These are phyloP conservation scores for Candida hispaniensis DNA, from an alignment of 805 yeast genomes.

Conservation along the genomic window DNA sequence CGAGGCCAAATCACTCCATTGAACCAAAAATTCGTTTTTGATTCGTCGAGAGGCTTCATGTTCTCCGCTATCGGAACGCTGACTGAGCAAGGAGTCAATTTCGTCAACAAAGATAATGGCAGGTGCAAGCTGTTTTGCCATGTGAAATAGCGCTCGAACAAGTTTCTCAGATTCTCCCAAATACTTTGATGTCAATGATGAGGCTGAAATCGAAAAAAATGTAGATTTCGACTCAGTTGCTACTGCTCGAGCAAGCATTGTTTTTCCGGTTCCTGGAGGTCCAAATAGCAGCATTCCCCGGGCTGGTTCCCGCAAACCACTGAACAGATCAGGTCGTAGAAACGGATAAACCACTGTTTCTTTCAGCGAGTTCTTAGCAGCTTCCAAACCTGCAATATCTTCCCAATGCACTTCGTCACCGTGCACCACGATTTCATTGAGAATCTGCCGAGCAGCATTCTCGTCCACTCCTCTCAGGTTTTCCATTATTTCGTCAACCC, in stretches of 20 bases:
- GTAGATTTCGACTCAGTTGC: conserved; percentile 92
- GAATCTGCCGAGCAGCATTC: conserved; percentile 66
- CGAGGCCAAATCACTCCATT: conserved; percentile 85
- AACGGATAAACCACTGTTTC: conserved; percentile 96
- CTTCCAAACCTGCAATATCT: conserved; percentile 84
- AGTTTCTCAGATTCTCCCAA: conserved; percentile 91
- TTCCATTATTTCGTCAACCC: conserved; percentile 28
- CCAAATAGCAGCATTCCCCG: conserved; percentile 95
- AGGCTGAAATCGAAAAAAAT: conserved; percentile 83
- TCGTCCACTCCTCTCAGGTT: conserved; percentile 59
- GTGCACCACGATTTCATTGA: conserved; percentile 76
- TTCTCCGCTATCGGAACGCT: conserved; percentile 66
- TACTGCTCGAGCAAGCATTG: conserved; percentile 94
- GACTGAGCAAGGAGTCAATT: conserved; percentile 79
- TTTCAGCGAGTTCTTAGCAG: conserved; percentile 79
- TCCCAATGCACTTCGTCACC: conserved; percentile 94
- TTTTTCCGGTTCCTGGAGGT: conserved; percentile 98
- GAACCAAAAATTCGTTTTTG: conserved; percentile 85
- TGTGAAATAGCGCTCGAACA: conserved; percentile 73
- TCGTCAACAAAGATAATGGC: conserved; percentile 93
- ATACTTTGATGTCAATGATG: conserved; percentile 70
- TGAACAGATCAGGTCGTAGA: conserved; percentile 82
- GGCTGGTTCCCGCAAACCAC: conserved; percentile 87
- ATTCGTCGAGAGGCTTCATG: conserved; percentile 83
- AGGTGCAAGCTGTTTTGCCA: conserved; percentile 81